Conservation (phyloP, 768 basidiomycete species). For the Cyclocybe cylindracea region DNA sequence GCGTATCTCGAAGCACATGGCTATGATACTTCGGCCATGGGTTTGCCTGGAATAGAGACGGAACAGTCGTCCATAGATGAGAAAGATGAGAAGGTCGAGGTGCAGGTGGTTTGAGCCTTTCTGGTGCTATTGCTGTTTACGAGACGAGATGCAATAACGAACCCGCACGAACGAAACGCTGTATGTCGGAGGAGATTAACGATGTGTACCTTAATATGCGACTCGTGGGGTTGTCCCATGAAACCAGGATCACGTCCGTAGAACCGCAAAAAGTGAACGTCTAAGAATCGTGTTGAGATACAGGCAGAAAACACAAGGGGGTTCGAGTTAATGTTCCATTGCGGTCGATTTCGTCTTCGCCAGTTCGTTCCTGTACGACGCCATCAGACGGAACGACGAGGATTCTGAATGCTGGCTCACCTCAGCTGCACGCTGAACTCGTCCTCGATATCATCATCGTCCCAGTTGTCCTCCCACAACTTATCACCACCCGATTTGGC, state of each 20-base stretch:
- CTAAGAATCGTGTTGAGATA: no score
- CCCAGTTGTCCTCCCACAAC: conserved; percentile 99
- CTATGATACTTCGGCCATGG: conserved; percentile 78
- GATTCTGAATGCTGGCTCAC: conserved; percentile 45
- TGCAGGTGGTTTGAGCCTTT: background rate
- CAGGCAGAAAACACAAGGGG: no score
- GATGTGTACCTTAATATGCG: no score
- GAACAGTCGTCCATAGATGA: conserved; percentile 23
- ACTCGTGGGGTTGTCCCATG: no score
- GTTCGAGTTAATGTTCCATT: conserved; percentile 51
- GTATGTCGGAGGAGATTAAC: no score
- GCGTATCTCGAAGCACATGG: conserved; percentile 78
- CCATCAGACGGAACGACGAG: background rate
- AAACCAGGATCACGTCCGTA: no score
- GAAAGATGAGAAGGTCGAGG: conserved; percentile 19
- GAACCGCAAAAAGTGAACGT: no score
- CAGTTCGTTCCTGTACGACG: conserved; percentile 54
- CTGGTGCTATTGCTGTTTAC: no score
- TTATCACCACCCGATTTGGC: conserved; percentile 85
- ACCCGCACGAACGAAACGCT: no score
- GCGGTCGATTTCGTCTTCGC: conserved; percentile 54
- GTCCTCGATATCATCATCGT: conserved; percentile 98
- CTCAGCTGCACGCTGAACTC: conserved; percentile 95
- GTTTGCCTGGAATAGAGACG: conserved; percentile 35
- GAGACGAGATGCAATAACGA: no score